A percentile compares a stretch with the other conserved stretches of the same genome.
Conservation (phyloP, 2,329 filamentous ascomycete species). For the Leptodontidium sp. region DNA sequence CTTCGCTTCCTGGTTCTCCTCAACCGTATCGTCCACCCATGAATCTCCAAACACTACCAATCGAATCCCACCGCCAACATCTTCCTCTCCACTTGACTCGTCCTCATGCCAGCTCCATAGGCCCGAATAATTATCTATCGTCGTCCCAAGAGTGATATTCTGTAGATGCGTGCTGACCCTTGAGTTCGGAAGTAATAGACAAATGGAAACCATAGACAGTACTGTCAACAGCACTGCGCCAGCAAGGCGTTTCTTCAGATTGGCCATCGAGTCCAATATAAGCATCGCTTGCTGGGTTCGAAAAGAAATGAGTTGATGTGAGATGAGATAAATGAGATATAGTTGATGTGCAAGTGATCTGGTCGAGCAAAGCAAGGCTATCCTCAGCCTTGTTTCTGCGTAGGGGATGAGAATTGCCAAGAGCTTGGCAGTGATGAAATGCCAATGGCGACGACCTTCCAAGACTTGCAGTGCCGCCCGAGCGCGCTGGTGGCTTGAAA, state of each 20-base stretch:
- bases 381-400: constrained; percentile 16
- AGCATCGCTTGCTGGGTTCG: not conserved
- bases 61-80: constrained; percentile 31
- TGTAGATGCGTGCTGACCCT: constrained; percentile 35
- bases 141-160: constrained; percentile 35
- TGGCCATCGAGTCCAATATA: constrained; percentile 22
- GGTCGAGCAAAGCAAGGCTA: not conserved
- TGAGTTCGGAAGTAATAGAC: constrained; percentile 34
- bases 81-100: constrained; percentile 19
- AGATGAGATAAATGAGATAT: not conserved
- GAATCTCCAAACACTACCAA: constrained; percentile 46
- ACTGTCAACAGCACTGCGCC: constrained; percentile 35
- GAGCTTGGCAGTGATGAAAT: constrained; percentile 10
- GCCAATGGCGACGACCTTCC: not conserved
- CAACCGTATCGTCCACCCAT: constrained; percentile 42
- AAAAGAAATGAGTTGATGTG: not conserved
- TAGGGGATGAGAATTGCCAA: constrained; percentile 8
- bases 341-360: not conserved
- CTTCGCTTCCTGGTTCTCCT: constrained; percentile 30
- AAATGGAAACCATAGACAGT: constrained; percentile 38
- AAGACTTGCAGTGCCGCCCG: constrained; percentile 7
- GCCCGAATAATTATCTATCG: constrained; percentile 33
- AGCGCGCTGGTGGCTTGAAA: constrained; percentile 2
- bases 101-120: constrained; percentile 37
- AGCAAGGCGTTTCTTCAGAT: constrained; percentile 36